phyloP scores from a whole-genome alignment of 2,329 filamentous ascomycete genomes.

The Penicillium hordei region DNA sequence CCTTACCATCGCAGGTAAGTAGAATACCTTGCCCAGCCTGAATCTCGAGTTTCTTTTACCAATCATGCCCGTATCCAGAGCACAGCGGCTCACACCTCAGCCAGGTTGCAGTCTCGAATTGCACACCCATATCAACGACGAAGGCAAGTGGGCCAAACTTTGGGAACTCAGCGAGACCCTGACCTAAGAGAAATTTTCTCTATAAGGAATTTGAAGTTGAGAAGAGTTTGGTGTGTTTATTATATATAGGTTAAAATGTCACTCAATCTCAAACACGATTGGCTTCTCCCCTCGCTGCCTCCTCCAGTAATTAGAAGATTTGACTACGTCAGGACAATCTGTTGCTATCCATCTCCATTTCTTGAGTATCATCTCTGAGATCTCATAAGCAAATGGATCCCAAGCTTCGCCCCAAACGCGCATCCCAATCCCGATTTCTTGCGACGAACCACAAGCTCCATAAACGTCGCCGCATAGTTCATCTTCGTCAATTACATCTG shows the following conservation, averaged over 20 bases:
- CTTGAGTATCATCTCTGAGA: conserved; percentile 27
- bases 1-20: conserved; percentile 21
- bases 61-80: background rate
- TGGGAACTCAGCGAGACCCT: conserved; percentile 35
- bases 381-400: conserved; percentile 32
- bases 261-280: background rate
- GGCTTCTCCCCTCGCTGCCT: conserved; percentile 23
- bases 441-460: conserved; percentile 9
- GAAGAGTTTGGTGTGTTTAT: background rate
- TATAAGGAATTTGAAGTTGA: background rate
- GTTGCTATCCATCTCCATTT: conserved; percentile 30
- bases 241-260: background rate
- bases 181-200: conserved; percentile 29
- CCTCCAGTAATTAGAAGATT: conserved; percentile 29
- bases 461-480: conserved; percentile 25
- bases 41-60: background rate
- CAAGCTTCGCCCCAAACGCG: conserved; percentile 34
- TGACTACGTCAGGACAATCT: conserved; percentile 29
- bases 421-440: conserved; percentile 24
- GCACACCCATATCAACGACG: conserved; percentile 25
- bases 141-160: conserved; percentile 27
- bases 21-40: background rate
- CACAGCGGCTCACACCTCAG: conserved; percentile 17
- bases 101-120: conserved; percentile 24
- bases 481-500: conserved; percentile 23